phyloP scores from a whole-genome alignment of 1,284 basidiomycete species.

The Leucoagaricus sp. region DNA sequence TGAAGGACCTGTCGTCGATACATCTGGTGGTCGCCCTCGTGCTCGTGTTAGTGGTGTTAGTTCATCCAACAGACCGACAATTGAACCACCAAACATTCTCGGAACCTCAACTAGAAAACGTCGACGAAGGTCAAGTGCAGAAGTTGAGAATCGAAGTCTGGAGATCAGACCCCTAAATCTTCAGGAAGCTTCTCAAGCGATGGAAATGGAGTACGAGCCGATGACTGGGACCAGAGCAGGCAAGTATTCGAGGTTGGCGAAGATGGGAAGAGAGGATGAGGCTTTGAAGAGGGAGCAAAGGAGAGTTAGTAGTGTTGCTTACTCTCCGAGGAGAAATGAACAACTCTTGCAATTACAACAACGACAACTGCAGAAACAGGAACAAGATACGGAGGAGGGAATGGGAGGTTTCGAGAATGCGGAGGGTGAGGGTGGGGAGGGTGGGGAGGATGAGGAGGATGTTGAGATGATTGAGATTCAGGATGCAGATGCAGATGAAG shows the following conservation, averaged over 20 bases:
- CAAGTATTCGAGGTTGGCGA: slow-evolving; percentile 10
- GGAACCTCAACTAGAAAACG: background rate
- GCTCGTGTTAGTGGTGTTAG: background rate
- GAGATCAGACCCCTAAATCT: slow-evolving; percentile 7
- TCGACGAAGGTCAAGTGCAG: background rate
- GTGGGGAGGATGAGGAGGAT: background rate
- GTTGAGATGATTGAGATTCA: slow-evolving; percentile 1
- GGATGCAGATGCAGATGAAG: background rate
- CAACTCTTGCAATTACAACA: background rate
- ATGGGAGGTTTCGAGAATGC: too few relatives aligned
- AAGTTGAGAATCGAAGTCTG: background rate
- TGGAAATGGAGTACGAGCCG: slow-evolving; percentile 7
- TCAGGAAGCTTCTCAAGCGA: background rate
- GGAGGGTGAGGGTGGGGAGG: background rate
- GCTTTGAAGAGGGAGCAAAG: slow-evolving; percentile 12
- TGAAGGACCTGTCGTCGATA: too few relatives aligned
- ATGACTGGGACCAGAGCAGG: slow-evolving; percentile 13
- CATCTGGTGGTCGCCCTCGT: too few relatives aligned
- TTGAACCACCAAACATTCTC: background rate
- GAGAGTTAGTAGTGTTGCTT: slow-evolving; percentile 10
- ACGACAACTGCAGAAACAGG: background rate
- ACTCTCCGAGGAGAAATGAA: slow-evolving; percentile 6
- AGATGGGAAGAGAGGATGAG: slow-evolving; percentile 15
- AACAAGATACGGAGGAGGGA: background rate
- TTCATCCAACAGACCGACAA: background rate